A percentile compares a stretch with the other conserved stretches of the same genome.
Conservation (phyloP, 140 eudicot species). For the Bidens hawaiensis region DNA sequence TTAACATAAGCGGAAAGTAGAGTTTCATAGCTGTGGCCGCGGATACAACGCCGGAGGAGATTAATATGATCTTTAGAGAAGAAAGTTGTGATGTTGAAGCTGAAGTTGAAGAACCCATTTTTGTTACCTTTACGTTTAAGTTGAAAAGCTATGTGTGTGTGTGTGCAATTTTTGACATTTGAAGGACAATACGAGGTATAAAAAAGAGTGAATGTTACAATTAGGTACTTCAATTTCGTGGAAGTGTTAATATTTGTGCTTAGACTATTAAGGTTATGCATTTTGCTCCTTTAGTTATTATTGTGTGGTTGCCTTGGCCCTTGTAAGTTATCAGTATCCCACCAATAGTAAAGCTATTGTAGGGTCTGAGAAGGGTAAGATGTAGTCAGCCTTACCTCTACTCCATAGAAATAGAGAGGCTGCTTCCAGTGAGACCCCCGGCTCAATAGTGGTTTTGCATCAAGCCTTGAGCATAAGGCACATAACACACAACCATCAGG, state of each 20-base stretch:
- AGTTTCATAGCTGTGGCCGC: slow-evolving; percentile 37
- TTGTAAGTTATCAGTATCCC: background rate
- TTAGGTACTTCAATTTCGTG: slow-evolving; percentile 2
- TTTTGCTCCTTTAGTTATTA: too few species aligned
- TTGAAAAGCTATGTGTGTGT: slow-evolving; percentile 8
- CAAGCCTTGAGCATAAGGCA: too few species aligned
- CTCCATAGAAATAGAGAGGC: too few species aligned
- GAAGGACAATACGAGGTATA: slow-evolving; percentile 10
- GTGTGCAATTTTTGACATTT: background rate
- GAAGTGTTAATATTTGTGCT: background rate
- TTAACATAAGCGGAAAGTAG: slow-evolving; percentile 31
- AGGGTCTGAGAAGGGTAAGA: too few species aligned
- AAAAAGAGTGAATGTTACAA: background rate
- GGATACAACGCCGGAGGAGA: slow-evolving; percentile 50
- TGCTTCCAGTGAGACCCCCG: too few species aligned
- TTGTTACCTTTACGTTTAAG: background rate
- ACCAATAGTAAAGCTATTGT: too few species aligned
- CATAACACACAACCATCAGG: too few species aligned
- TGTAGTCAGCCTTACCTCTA: too few species aligned
- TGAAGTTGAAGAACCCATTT: slow-evolving; percentile 44
- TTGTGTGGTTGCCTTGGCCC: background rate
- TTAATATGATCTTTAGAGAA: slow-evolving; percentile 37
- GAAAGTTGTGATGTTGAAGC: slow-evolving; percentile 30
- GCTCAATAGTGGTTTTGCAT: too few species aligned
- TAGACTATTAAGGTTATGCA: too few species aligned